These are phyloP conservation scores for Fusarium pseudonygamai DNA, from an alignment of 2,329 filamentous ascomycete species.

Conservation along the genomic window DNA sequence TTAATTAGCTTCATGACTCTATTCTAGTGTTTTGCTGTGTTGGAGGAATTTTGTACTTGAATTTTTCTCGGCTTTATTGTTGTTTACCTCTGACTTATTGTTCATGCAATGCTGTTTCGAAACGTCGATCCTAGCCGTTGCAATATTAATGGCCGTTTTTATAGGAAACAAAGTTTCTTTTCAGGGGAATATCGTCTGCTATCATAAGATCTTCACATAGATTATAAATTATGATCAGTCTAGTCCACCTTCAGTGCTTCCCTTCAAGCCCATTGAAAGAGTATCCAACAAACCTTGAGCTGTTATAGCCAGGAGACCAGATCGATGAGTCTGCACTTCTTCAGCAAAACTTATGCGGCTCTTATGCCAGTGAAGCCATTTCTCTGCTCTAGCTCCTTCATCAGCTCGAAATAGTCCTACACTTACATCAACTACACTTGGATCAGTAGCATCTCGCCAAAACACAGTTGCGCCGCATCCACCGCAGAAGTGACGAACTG, in stretches of 20 bases:
- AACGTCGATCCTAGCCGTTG: neutral
- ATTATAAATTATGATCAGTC: neutral
- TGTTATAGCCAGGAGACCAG: neutral
- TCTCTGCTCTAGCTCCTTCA: slow-evolving; percentile 64
- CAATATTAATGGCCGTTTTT: neutral
- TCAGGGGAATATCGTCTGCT: neutral
- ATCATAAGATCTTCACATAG: neutral
- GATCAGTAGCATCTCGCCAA: slow-evolving; percentile 64
- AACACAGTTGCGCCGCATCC: slow-evolving; percentile 72
- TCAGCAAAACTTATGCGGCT: slow-evolving; percentile 68
- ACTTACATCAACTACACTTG: slow-evolving; percentile 70
- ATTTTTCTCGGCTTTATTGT: neutral
- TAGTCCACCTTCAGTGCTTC: neutral
- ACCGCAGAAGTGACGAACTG: slow-evolving; percentile 69
- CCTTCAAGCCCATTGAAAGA: neutral
- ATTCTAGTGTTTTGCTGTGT: neutral
- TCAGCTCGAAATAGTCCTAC: slow-evolving; percentile 63
- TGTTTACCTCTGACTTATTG: neutral
- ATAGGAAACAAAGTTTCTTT: neutral
- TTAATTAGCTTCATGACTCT: neutral
- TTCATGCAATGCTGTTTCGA: neutral
- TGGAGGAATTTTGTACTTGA: neutral
- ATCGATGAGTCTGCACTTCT: slow-evolving; percentile 46
- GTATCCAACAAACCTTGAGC: neutral
- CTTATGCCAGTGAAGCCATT: slow-evolving; percentile 71